phyloP scores from a whole-genome alignment of 2,329 filamentous ascomycete species.

The Colletotrichum salicis region DNA sequence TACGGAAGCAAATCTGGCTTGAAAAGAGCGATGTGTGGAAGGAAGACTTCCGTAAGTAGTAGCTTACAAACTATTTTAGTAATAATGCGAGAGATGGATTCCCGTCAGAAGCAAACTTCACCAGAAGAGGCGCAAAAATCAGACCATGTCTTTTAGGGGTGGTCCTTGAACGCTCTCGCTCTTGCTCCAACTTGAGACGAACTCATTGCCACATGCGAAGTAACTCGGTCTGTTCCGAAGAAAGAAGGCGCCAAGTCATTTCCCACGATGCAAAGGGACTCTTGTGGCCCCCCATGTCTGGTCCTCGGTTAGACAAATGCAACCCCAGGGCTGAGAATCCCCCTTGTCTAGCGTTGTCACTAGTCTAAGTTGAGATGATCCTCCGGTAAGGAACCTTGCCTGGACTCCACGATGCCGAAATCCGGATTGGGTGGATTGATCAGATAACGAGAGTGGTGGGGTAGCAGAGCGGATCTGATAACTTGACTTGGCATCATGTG shows the following conservation, averaged over 20 bases:
- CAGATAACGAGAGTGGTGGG: slow-evolving; percentile 24
- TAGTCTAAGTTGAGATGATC: slow-evolving; percentile 11
- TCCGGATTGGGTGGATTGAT: slow-evolving; percentile 15
- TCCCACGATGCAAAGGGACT: slow-evolving; percentile 17
- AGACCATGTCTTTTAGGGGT: not conserved
- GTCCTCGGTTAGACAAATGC: slow-evolving; percentile 22
- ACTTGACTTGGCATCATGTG: slow-evolving; percentile 12
- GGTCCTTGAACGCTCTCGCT: not conserved
- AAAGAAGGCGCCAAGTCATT: slow-evolving; percentile 22
- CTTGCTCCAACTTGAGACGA: not conserved
- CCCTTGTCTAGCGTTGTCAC: slow-evolving; percentile 11
- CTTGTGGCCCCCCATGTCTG: not conserved
- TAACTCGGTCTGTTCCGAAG: not conserved
- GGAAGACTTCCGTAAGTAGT: not conserved
- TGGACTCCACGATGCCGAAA: not conserved
- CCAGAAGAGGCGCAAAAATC: not conserved
- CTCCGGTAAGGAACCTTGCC: slow-evolving; percentile 12
- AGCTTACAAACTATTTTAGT: not conserved
- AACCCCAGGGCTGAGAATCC: slow-evolving; percentile 2
- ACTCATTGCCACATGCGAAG: slow-evolving; percentile 9
- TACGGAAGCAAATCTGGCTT: not conserved
- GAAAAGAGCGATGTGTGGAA: not conserved
- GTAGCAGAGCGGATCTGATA: slow-evolving; percentile 23
- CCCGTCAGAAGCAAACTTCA: not conserved
- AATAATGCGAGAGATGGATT: not conserved